Evolutionary conservation across 2,329 filamentous ascomycete species (phyloP).

Genomic region (Pseudocercospora fuligena): DNA sequence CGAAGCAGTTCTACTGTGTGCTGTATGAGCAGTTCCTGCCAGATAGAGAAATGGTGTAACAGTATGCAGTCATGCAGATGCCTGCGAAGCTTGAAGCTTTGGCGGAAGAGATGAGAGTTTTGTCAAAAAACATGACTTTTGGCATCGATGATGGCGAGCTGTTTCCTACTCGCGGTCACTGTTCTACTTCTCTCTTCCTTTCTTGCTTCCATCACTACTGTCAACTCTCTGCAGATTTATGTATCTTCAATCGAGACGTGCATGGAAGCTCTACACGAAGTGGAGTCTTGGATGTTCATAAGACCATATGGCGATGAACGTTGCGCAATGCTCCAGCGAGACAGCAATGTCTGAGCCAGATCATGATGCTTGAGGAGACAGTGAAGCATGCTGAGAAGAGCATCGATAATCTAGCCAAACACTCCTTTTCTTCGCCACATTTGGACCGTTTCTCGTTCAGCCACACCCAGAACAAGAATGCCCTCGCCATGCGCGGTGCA

Average conservation of each 20-base stretch:
- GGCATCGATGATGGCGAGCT: not conserved
- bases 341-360: not conserved
- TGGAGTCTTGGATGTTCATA: not conserved
- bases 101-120: not conserved
- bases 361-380: not conserved
- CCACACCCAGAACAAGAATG: not conserved
- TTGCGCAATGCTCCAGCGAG: not conserved
- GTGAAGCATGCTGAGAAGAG: not conserved
- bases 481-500: not conserved
- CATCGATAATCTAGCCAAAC: not conserved
- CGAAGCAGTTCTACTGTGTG: not conserved
- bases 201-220: not conserved
- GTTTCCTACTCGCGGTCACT: not conserved
- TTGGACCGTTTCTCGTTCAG: too few species aligned
- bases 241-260: not conserved
- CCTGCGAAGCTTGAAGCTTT: not conserved
- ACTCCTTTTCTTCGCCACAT: not conserved
- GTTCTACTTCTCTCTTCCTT: not conserved
- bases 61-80: not conserved
- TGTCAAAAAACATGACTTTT: not conserved
- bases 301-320: not conserved
- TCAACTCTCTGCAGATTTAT: not conserved
- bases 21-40: not conserved
- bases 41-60: conserved; percentile 8
- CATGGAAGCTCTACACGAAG: not conserved